Percentiles rank a stretch among this genome's conserved stretches.
These are phyloP conservation scores for Blastomyces silverae DNA, from an alignment of 2,329 filamentous ascomycete genomes.

Conservation along the genomic window DNA sequence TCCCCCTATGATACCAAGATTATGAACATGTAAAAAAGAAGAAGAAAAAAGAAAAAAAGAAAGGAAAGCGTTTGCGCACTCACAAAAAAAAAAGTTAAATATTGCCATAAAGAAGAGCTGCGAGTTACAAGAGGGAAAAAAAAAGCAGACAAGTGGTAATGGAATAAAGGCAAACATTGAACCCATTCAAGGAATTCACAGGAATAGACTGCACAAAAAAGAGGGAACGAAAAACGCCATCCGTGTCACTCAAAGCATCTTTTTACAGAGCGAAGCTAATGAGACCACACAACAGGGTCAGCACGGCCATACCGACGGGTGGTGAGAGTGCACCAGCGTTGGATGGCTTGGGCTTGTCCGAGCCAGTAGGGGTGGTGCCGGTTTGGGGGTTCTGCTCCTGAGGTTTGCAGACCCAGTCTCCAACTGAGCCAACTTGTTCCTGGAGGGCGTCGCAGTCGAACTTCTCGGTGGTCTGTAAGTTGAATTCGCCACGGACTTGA, in stretches of 20 bases:
- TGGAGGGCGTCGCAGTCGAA: slow-evolving; percentile 52
- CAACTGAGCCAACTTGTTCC: slow-evolving; percentile 40
- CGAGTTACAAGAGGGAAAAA: neutral
- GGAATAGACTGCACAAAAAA: neutral
- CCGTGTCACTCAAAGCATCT: slow-evolving; percentile 1
- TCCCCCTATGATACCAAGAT: neutral
- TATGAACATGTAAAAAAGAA: neutral
- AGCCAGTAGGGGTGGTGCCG: slow-evolving; percentile 29
- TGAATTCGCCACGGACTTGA: slow-evolving; percentile 65
- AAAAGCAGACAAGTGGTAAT: neutral
- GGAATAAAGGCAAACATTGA: neutral
- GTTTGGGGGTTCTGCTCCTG: slow-evolving; percentile 34
- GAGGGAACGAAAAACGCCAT: slow-evolving; percentile 9
- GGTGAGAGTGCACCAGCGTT: slow-evolving; percentile 35
- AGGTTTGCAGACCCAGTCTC: slow-evolving; percentile 42
- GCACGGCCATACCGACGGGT: slow-evolving; percentile 37
- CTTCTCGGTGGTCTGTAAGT: slow-evolving; percentile 59
- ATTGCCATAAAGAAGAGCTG: slow-evolving; percentile 12
- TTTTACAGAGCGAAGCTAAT: slow-evolving; percentile 42
- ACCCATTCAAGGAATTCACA: slow-evolving; percentile 9
- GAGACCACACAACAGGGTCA: slow-evolving; percentile 42
- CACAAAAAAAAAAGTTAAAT: slow-evolving; percentile 6
- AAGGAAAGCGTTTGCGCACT: neutral
- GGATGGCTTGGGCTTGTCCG: slow-evolving; percentile 26
- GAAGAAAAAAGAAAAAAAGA: neutral